These are phyloP conservation scores for Rhodamnia rubescens DNA, from an alignment of 345 rosid genomes.

Conservation along the genomic window DNA sequence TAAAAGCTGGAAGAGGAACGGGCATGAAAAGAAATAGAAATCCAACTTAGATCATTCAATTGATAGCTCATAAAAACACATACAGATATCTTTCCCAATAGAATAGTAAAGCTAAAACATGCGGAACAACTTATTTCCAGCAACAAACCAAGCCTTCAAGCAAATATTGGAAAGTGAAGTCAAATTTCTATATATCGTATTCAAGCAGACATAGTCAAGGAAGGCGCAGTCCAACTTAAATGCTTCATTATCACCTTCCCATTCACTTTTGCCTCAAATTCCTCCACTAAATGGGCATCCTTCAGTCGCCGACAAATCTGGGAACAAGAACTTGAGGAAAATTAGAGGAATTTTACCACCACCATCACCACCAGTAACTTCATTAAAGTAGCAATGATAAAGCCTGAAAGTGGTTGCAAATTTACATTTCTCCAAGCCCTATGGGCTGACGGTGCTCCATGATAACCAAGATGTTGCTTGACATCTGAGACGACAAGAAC, in stretches of 20 bases:
- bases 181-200: neutral
- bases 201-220: neutral
- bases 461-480: conserved; percentile 72
- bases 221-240: neutral
- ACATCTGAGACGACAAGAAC: conserved; percentile 85
- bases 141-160: neutral
- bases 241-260: conserved; percentile 39
- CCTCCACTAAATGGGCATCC: conserved; percentile 63
- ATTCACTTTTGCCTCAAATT: conserved; percentile 68
- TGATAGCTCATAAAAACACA: neutral
- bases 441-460: conserved; percentile 43
- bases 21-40: neutral
- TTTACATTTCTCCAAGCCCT: conserved; percentile 85
- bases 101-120: neutral
- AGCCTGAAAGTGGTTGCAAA: neutral
- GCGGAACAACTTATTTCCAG: neutral
- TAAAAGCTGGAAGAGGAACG: neutral
- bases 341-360: neutral
- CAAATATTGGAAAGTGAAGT: neutral
- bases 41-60: neutral
- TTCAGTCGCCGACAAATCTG: conserved; percentile 72
- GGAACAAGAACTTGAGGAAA: conserved; percentile 6
- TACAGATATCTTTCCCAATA: neutral
- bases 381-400: neutral
- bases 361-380: neutral